These are phyloP conservation scores for Spiraea crenata DNA, from an alignment of 331 rosid species.

Conservation along the genomic window DNA sequence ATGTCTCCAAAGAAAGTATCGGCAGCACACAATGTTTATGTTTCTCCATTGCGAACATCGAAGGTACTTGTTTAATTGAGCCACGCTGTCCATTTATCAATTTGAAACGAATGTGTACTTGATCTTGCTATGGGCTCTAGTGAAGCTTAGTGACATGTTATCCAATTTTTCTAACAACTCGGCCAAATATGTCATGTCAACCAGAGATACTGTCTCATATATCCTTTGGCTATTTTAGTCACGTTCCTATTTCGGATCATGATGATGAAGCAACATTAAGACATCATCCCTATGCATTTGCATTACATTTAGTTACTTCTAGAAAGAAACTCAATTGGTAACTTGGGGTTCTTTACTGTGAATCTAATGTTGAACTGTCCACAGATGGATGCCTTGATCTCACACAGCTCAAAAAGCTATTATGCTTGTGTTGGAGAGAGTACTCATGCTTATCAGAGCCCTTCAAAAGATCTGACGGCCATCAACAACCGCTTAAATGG, in stretches of 20 bases:
- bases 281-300: not conserved
- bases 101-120: not conserved
- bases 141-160: not conserved
- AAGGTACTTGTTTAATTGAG: constrained; percentile 52
- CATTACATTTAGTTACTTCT: too few species aligned
- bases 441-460: constrained; percentile 97
- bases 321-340: not conserved
- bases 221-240: not conserved
- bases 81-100: not conserved
- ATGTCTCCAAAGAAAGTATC: constrained; percentile 98
- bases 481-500: constrained; percentile 86
- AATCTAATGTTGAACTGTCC: constrained; percentile 1
- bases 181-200: not conserved
- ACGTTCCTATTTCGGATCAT: not conserved
- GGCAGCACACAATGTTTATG: constrained; percentile 87
- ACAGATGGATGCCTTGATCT: constrained; percentile 92
- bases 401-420: constrained; percentile 91
- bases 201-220: not conserved
- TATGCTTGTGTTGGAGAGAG: constrained; percentile 97
- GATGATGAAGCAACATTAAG: not conserved
- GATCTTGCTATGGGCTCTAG: not conserved
- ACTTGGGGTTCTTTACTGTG: not conserved
- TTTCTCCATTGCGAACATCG: constrained; percentile 87
- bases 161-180: not conserved
- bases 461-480: constrained; percentile 90